Base-by-base conservation (phyloP, 305 asterid genomes). In the Fraxinus nigra region DNA sequence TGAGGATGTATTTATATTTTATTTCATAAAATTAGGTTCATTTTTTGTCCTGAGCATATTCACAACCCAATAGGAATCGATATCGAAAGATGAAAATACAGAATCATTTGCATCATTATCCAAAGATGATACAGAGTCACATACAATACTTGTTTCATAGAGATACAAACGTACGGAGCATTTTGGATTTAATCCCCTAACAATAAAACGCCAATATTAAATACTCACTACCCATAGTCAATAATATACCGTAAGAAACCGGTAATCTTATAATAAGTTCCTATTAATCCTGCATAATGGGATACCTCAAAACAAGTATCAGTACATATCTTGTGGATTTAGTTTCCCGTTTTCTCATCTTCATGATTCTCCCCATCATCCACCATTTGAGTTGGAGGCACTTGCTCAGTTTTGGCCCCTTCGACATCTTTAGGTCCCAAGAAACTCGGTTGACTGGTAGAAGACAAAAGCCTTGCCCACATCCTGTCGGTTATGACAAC, bases 401-500 rank as follows among this genome's bases (percentile, higher is more conserved):
- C 82, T 78, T 54, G 73, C 51, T 79, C 82, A 26, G 33, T 85
- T 76, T 76, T 51, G 51, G 48, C 69, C 77, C 75, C 85, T 32
- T 63, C 82, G 7, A 33, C 80, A 3, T 28, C 73, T 82, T 85
- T 86, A 11, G 88, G 86, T 30, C 82, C 86, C 63, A 86, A 80
- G 85, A 89, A 89, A 85, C 92, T 89, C 7, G 92, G 92, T 81
- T 89, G 92, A 72, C 88, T 89, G 26, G 92, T 89, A 65, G 92
- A 89, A 28, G 92, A 86, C n/a, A 89, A 86, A 79, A 89, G 90
- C 84, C 92, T 84, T 4, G 92, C 92, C 92, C 92, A 89, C 92
- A 89, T 89, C 80, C 92, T 89, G 88, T 95, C 98, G 0, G 98
- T 95, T 86, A 93, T 91, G 63, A 93, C 98, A 79, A 95, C 98